Evolutionary conservation across 1,284 basidiomycete species (phyloP).

Genomic region (Lignosus rhinocerotis): DNA sequence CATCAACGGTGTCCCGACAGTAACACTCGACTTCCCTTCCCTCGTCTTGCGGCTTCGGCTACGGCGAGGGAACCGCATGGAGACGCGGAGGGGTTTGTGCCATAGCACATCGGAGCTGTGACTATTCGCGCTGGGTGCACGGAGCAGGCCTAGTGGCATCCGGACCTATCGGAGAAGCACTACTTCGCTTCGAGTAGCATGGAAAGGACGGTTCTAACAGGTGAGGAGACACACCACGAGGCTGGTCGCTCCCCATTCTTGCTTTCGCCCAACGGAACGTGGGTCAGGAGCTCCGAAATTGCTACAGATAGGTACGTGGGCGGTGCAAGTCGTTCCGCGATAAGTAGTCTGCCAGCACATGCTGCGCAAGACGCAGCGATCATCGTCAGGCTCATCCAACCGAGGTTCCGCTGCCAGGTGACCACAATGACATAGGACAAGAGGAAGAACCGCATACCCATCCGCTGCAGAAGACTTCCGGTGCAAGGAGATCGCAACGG

Average conservation of each 20-base stretch:
- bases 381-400: neutral
- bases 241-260: neutral
- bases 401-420: neutral
- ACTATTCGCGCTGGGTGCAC: neutral
- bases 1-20: neutral
- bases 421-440: neutral
- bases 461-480: neutral
- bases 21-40: neutral
- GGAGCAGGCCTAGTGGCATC: neutral
- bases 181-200: neutral
- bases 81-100: slow-evolving; percentile 3
- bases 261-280: neutral
- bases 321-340: neutral
- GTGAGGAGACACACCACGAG: neutral
- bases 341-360: neutral
- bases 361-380: neutral
- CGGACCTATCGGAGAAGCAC: slow-evolving; percentile 3
- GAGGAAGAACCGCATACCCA: neutral
- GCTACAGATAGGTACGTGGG: neutral
- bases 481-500: neutral
- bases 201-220: neutral
- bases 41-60: neutral
- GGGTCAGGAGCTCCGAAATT: neutral
- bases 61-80: slow-evolving; percentile 1
- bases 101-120: slow-evolving; percentile 3